Evolutionary conservation across 169 alveolate genomes (phyloP).

Genomic region (Eimeria nieschulzi): DNA sequence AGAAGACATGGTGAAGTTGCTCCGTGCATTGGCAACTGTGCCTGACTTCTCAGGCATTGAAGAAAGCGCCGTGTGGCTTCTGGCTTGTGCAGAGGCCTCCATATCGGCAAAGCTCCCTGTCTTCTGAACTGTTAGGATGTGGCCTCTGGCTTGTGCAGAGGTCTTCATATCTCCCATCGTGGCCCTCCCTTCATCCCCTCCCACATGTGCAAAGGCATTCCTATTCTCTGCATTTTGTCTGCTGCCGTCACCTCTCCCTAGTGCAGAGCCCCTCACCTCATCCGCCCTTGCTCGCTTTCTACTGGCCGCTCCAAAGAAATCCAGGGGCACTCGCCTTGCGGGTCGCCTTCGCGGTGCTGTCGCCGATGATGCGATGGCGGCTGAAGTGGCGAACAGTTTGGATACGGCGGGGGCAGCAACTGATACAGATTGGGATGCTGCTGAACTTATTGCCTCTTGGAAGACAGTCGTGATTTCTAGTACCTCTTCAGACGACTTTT

Average conservation of each 20-base stretch:
- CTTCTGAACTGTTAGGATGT: neutral
- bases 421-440: neutral
- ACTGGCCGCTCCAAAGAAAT: no score
- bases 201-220: no score
- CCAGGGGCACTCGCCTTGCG: no score
- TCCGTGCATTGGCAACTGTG: neutral
- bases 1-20: conserved; percentile 1
- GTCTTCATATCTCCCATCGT: neutral
- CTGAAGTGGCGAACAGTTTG: conserved; percentile 44
- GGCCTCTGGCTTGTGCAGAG: neutral
- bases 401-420: conserved; percentile 11
- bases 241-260: no score
- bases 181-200: no score
- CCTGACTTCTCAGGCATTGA: neutral
- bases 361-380: neutral
- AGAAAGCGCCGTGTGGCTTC: neutral
- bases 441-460: neutral
- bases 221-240: no score
- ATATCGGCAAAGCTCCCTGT: neutral
- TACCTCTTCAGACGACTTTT: neutral
- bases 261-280: no score
- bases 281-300: no score
- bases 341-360: neutral
- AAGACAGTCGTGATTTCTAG: neutral
- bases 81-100: conserved; percentile 13